A percentile compares a stretch with the other conserved stretches of the same genome.
phyloP scores from a whole-genome alignment of 805 yeast genomes.

The Grigorovia jiainica region DNA sequence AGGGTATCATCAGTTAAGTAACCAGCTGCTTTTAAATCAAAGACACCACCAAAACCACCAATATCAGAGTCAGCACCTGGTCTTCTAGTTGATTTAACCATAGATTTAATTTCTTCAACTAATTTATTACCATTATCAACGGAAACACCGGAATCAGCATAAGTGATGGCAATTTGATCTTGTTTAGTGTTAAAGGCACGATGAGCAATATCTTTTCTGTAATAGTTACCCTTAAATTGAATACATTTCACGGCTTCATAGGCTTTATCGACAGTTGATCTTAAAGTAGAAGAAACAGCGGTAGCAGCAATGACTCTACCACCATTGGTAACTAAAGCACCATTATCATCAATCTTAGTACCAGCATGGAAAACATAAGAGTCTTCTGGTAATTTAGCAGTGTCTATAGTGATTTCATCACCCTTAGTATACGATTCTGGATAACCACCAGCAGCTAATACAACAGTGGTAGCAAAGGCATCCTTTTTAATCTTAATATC shows the following conservation, averaged over 20 bases:
- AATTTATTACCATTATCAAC: conserved; percentile 90
- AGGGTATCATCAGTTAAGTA: conserved; percentile 65
- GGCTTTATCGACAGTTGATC: conserved; percentile 77
- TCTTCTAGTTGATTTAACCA: conserved; percentile 87
- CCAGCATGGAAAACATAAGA: conserved; percentile 94
- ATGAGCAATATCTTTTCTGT: conserved; percentile 91
- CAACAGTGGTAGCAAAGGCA: conserved; percentile 82
- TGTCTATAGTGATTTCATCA: conserved; percentile 58
- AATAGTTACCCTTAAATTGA: conserved; percentile 63
- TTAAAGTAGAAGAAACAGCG: conserved; percentile 66
- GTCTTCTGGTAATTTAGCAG: conserved; percentile 22
- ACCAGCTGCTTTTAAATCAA: conserved; percentile 84
- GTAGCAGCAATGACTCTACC: conserved; percentile 97
- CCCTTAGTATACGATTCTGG: conserved; percentile 85
- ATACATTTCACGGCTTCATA: conserved; percentile 77
- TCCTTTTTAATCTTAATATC: conserved; percentile 41
- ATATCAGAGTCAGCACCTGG: conserved; percentile 96
- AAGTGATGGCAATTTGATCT: conserved; percentile 46
- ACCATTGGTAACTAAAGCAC: conserved; percentile 72
- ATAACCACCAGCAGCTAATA: conserved; percentile 94
- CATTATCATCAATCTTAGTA: conserved; percentile 42
- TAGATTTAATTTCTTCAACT: conserved; percentile 81
- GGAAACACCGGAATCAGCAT: conserved; percentile 94
- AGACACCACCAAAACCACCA: conserved; percentile 98
- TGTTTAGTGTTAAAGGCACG: conserved; percentile 67